A percentile compares a stretch with the other conserved stretches of the same genome.
Conservation (phyloP, 83 land plant species). For the Isoetes engelmannii region DNA sequence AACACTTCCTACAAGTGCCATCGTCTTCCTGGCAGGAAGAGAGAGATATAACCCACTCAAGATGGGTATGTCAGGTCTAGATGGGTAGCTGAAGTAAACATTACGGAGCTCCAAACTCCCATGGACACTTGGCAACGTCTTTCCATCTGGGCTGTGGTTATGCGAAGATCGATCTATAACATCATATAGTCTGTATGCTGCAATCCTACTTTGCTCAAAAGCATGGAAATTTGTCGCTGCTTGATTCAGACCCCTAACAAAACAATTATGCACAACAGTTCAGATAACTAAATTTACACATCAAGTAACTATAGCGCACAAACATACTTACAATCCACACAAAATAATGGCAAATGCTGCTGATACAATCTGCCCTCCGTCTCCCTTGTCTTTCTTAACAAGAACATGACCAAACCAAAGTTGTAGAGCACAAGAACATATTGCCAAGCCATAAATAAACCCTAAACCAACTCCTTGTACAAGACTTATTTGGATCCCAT, state of each 20-base stretch:
- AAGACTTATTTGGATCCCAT: conserved; percentile 91
- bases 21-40: conserved; percentile 87
- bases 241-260: conserved; percentile 84
- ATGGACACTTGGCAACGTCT: conserved; percentile 48
- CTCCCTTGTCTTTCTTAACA: conserved; percentile 44
- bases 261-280: background rate
- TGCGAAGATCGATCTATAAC: conserved; percentile 81
- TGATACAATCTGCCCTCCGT: conserved; percentile 76
- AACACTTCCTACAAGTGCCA: conserved; percentile 95
- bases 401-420: conserved; percentile 86
- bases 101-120: conserved; percentile 91
- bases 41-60: conserved; percentile 92
- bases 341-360: conserved; percentile 88
- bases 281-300: too few species aligned
- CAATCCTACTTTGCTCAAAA: conserved; percentile 95
- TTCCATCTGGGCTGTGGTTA: conserved; percentile 54
- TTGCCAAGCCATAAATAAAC: conserved; percentile 95
- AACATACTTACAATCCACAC: conserved; percentile 88
- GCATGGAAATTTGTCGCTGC: conserved; percentile 99
- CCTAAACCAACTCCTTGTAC: conserved; percentile 99
- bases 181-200: conserved; percentile 94
- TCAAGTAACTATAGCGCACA: background rate
- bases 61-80: conserved; percentile 95
- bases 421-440: conserved; percentile 95
- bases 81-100: conserved; percentile 95